Conservation (phyloP, 2,329 filamentous ascomycete species). For the Teratosphaeria epicoccoides region DNA sequence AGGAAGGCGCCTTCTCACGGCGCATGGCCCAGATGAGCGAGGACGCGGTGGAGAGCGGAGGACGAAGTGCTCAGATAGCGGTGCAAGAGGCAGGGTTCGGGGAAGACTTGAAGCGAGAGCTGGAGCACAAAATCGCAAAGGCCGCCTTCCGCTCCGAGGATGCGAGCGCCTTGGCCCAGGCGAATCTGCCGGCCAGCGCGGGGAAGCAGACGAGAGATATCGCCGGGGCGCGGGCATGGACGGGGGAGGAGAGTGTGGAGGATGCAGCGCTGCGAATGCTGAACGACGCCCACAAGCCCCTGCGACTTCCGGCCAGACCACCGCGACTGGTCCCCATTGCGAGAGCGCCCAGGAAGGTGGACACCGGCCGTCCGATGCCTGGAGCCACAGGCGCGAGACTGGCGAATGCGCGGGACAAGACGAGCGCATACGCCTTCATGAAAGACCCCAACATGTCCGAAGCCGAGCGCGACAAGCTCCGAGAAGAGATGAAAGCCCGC, state of each 20-base stretch:
- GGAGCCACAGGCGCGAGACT: constrained; percentile 39
- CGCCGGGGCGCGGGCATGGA: constrained; percentile 63
- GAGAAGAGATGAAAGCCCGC: constrained; percentile 65
- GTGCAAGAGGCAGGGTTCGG: constrained; percentile 54
- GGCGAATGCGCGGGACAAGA: constrained; percentile 49
- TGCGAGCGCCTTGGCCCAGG: constrained; percentile 43
- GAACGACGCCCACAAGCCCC: constrained; percentile 49
- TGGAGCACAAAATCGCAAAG: constrained; percentile 49
- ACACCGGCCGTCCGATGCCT: constrained; percentile 32
- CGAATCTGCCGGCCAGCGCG: constrained; percentile 48
- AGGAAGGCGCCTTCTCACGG: constrained; percentile 47
- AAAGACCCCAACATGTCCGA: constrained; percentile 52
- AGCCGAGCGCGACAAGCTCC: constrained; percentile 60
- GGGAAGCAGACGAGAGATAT: constrained; percentile 58
- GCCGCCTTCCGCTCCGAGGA: constrained; percentile 45
- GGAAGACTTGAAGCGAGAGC: constrained; percentile 46
- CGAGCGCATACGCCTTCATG: constrained; percentile 40
- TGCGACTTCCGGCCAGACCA: constrained; percentile 33
- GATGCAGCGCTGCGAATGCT: constrained; percentile 76
- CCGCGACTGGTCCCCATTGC: constrained; percentile 21
- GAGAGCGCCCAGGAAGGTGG: constrained; percentile 31
- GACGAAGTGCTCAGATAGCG: constrained; percentile 44
- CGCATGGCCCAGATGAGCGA: constrained; percentile 51
- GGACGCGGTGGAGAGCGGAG: constrained; percentile 45
- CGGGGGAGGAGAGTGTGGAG: constrained; percentile 60